phyloP scores from a whole-genome alignment of 176 grass and related monocot species.

The Oryza glaberrima region DNA sequence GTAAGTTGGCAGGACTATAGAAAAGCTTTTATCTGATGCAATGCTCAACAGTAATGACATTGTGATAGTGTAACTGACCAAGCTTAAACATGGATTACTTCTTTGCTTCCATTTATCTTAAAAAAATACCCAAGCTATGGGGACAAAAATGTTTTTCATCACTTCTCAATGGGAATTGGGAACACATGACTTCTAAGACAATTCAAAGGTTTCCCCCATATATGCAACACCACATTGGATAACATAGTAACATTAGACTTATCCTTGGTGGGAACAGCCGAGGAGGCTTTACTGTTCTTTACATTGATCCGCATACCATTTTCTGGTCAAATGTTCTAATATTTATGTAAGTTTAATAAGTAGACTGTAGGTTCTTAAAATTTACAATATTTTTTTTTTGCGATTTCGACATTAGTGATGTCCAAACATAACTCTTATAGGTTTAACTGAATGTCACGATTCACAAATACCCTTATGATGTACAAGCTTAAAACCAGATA shows the following conservation, averaged over 20 bases:
- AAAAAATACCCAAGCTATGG: background rate
- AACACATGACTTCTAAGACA: background rate
- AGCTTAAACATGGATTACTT: background rate
- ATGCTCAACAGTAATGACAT: background rate
- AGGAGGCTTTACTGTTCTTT: background rate
- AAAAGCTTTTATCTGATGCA: background rate
- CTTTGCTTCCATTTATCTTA: background rate
- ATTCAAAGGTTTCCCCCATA: background rate
- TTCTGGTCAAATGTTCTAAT: background rate
- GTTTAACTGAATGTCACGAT: background rate
- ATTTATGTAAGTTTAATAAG: background rate
- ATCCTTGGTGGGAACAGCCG: background rate
- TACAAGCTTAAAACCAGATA: conserved; percentile 15
- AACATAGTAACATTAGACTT: background rate
- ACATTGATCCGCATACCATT: background rate
- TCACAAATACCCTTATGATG: background rate
- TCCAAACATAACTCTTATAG: background rate
- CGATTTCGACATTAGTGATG: background rate
- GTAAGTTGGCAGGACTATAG: background rate
- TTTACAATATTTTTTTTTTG: background rate
- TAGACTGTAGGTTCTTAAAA: background rate
- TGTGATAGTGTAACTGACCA: background rate
- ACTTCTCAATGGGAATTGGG: background rate
- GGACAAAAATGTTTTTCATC: background rate
- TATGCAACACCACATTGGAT: background rate